Evolutionary conservation across 225 moss, liverwort and hornwort species (phyloP), one percentile per base, ranked within the genome.

Genomic region (Thuidium tamariscinum): DNA sequence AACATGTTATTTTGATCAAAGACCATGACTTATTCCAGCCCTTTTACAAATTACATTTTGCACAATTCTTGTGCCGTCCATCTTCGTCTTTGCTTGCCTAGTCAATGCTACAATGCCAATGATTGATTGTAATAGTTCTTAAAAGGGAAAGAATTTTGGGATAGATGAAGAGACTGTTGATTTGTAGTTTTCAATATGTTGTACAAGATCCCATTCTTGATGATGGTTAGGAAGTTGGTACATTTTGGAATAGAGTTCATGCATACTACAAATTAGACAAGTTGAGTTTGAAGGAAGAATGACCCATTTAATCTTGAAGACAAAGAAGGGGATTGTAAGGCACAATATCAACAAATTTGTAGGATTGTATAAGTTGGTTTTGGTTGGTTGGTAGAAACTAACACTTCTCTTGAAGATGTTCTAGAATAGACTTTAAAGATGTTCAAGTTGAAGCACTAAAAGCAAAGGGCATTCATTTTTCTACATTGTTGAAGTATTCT

Each of bases 1-100:
- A 29, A 30, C 2, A 30, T 5, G 1, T 4, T 30, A 48, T 18
- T 17, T 11, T 0, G 0, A 30, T 48, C 3, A 0, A 30, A 48
- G 10, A 19, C 18, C 11, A 4, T 2, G 0, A 1, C 4, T 4
- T 32, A 46, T 48, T 10, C n/a, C n/a, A 19, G 3, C 3, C 29
- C 4, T 48, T 2, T 3, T 2, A 0, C 4, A 19, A 0, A 30
- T 4, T 30, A 11, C 1, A 48, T 48, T 46, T 48, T 48, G 19
- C 3, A 44, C 26, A 70, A 42, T 26, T 69, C 1, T 42, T 42
- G 15, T 5, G 0, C 16, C 9, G 0, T 26, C 4, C n/a, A 8
- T 25, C 15, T 69, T 69, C 26, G 1, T 41, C 5, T 15, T 26
- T 69, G 25, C 2, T 1, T 8, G 0, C 3, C 15, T 11, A 41